These are phyloP conservation scores for Phytophthora boehmeriae DNA, from an alignment of 352 stramenopile genomes.

Conservation along the genomic window DNA sequence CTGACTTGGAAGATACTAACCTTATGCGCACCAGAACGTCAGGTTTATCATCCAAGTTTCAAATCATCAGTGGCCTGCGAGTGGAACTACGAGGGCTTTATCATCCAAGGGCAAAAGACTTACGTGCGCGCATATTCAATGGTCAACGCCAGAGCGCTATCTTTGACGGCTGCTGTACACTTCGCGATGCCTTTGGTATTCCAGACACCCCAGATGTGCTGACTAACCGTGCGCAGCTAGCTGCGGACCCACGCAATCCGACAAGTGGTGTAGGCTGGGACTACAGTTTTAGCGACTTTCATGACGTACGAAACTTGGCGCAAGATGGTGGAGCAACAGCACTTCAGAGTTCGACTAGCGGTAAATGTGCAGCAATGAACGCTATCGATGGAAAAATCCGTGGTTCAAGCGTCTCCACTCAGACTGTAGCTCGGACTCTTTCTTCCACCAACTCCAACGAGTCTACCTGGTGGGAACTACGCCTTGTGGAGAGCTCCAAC, in stretches of 20 bases:
- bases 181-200: constrained; percentile 47
- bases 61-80: constrained; percentile 54
- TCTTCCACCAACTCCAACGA: constrained; percentile 26
- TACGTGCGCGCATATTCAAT: constrained; percentile 61
- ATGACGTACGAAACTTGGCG: constrained; percentile 52
- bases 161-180: constrained; percentile 50
- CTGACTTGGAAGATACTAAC: constrained; percentile 21
- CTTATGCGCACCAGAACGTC: constrained; percentile 32
- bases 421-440: constrained; percentile 57
- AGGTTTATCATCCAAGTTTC: constrained; percentile 62
- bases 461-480: constrained; percentile 76
- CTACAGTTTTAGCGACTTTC: constrained; percentile 71
- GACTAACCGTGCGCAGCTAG: constrained; percentile 52
- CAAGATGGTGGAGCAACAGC: constrained; percentile 52
- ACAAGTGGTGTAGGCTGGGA: constrained; percentile 74
- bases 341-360: constrained; percentile 73
- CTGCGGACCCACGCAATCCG: constrained; percentile 45
- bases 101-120: constrained; percentile 62
- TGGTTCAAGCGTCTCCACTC: constrained; percentile 40
- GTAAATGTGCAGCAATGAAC: constrained; percentile 50
- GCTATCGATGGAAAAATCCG: constrained; percentile 70
- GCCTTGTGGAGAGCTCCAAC: constrained; percentile 41
- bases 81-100: constrained; percentile 68
- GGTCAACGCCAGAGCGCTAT: constrained; percentile 41
- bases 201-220: constrained; percentile 40